Evolutionary conservation across 139 green algal genomes (phyloP), one percentile per base, ranked within the genome.

Genomic region (Volvox africanus): DNA sequence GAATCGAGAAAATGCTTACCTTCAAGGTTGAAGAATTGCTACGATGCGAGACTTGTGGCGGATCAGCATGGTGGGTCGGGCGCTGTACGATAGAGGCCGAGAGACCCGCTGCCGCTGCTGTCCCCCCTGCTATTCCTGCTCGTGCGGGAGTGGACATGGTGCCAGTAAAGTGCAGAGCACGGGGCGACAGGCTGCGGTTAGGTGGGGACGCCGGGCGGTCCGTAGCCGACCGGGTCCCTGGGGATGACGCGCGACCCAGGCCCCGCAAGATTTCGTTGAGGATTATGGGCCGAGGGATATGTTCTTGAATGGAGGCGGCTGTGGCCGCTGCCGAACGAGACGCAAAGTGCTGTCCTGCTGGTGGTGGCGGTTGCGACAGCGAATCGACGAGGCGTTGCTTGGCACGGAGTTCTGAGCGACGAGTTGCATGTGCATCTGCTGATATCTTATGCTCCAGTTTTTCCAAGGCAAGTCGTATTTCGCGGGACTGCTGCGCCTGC

Each of bases 371-470:
- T 55, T 86, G 80, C 35, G 50, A 37, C 80, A 86, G 80, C 14
- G 80, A 86, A 28, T 86, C 80, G 24, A 62, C 28, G 18, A 87
- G 81, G 2, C 81, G 81, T 65, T 77, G 81, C 80, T 86, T 86
- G 50, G 80, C 37, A 14, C 80, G 80, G 26, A 73, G 37, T 26
- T 71, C 50, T 19, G 80, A 86, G 22, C 68, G 37, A 12, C 78
- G 78, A 44, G 28, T 84, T 2, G 78, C 78, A 33, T 84, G 80
- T 37, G 80, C 81, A 36, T 87, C 81, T 3, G 30, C 81, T 28
- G 81, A 30, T 18, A 87, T 20, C 81, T 87, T 65, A 14, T 87
- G n/a, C 18, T 77, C 37, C 30, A 87, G n/a, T 35, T 61, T 87
- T 2, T 87, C 81, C 20, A 87, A n/a, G 30, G 80, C 26, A n/a